Evolutionary conservation across 495 filamentous ascomycete species (phyloP), one percentile per base, ranked within the genome.

Genomic region (Chaetomium cochliodes): DNA sequence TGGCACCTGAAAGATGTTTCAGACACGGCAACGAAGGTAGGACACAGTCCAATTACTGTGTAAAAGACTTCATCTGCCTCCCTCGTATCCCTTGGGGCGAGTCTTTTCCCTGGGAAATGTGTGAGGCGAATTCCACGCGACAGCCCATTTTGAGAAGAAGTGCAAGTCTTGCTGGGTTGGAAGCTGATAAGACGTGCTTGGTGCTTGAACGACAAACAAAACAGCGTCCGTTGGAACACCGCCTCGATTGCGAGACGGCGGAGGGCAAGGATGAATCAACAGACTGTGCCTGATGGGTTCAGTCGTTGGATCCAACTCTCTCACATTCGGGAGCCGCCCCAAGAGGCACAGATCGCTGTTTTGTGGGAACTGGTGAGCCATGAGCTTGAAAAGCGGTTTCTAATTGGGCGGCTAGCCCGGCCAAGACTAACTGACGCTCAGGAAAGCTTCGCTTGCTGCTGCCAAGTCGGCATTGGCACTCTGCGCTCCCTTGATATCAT

Each of bases 1-100:
- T 41, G 59, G 51, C 59, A 62, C 33, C 33, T 50, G 11, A 49
- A 42, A 44, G 41, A 3, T 60, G 58, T 60, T 60, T 60, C 58
- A 60, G 41, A 44, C 41, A 44, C 41, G 16, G 41, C 16, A 44
- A 18, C 41, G 16, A 44, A 44, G 16, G 41, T 11, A 44, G 15
- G 13, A 44, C 13, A 15, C 13, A 44, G 16, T 15, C 13, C 41
- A 44, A 2, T 15, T 11, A 41, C 39, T 41, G 39, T 15, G 39
- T 41, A 12, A 12, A 37, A 37, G 33, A 37, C 33, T 37, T 37
- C 33, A 37, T 3, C 41, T 15, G 41, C 41, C 13, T 16, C 41
- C 41, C 41, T 44, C 41, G 41, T 44, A 44, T 44, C 13, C 41
- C 16, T 4, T 44, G 41, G 41, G 13, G 41, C 16, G 16, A 44